Evolutionary conservation across 2,329 filamentous ascomycete species (phyloP).

Genomic region (Hypoxylon sp.): DNA sequence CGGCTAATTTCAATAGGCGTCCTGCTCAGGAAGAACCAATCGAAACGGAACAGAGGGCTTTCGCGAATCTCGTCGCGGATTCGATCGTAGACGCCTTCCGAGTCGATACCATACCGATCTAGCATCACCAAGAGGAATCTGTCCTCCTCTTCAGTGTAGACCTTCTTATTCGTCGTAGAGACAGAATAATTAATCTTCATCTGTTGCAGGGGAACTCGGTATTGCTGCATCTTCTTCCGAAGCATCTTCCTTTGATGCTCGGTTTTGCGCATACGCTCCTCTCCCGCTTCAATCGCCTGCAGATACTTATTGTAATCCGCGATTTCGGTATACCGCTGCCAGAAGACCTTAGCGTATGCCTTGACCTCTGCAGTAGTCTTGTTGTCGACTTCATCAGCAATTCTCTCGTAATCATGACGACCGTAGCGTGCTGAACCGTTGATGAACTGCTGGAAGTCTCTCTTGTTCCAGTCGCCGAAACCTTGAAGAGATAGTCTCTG

Average conservation of each 20-base stretch:
- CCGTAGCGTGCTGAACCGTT: constrained; percentile 96
- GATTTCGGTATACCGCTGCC: constrained; percentile 94
- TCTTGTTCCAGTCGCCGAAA: constrained; percentile 94
- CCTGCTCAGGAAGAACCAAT: constrained; percentile 98
- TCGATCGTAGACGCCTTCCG: constrained; percentile 89
- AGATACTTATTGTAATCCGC: constrained; percentile 91
- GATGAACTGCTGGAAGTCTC: constrained; percentile 98
- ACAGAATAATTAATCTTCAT: constrained; percentile 99
- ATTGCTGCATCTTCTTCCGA: constrained; percentile 94
- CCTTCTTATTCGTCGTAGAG: constrained; percentile 99
- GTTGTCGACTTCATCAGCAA: constrained; percentile 90
- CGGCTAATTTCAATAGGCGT: constrained; percentile 94
- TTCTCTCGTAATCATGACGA: constrained; percentile 85
- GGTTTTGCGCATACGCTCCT: constrained; percentile 89
- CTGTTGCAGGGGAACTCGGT: constrained; percentile 96
- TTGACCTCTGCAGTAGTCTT: constrained; percentile 89
- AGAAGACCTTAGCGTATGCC: constrained; percentile 94
- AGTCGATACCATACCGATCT: constrained; percentile 92
- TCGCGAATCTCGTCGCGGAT: constrained; percentile 98
- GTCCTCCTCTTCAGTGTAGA: constrained; percentile 98
- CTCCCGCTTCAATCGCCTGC: constrained; percentile 90
- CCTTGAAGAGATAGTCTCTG: constrained; percentile 84
- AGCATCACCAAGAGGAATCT: constrained; percentile 94
- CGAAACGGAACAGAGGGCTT: constrained; percentile 94
- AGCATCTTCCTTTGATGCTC: constrained; percentile 95